A percentile compares a stretch with the other conserved stretches of the same genome.
Conservation (phyloP, 2,329 filamentous ascomycete species). For the Orbilia javanica region DNA sequence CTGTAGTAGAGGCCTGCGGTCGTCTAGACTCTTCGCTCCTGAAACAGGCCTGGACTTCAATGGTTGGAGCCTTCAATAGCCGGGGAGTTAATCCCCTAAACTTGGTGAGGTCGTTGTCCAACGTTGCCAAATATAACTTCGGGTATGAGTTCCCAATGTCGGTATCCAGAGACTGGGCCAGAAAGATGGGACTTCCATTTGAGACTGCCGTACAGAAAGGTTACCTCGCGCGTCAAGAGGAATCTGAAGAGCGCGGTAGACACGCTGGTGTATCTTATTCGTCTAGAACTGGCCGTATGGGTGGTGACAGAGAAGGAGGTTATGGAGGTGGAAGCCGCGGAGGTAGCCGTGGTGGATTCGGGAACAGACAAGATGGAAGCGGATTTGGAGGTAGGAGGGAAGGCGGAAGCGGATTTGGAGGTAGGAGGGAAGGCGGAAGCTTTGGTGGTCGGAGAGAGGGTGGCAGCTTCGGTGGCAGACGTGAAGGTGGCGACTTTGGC, state of each 20-base stretch:
- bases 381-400: slow-evolving; percentile 40
- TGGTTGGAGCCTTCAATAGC: slow-evolving; percentile 23
- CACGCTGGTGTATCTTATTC: slow-evolving; percentile 38
- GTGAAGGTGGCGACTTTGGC: background rate
- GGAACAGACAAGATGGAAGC: background rate
- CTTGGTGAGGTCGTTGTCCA: slow-evolving; percentile 17
- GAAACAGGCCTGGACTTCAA: background rate
- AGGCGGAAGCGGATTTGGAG: slow-evolving; percentile 34
- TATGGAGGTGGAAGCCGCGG: slow-evolving; percentile 30
- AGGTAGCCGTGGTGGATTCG: background rate
- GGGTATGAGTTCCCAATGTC: slow-evolving; percentile 22
- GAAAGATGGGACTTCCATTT: slow-evolving; percentile 15
- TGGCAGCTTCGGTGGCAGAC: background rate
- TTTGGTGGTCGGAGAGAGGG: background rate
- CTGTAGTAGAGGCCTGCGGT: slow-evolving; percentile 30
- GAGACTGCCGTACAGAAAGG: slow-evolving; percentile 20
- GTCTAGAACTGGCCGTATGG: slow-evolving; percentile 20
- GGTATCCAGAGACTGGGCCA: slow-evolving; percentile 1
- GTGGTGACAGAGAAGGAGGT: slow-evolving; percentile 12
- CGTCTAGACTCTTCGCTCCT: slow-evolving; percentile 1
- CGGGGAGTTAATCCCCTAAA: background rate
- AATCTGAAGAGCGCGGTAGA: slow-evolving; percentile 31
- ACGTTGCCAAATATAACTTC: slow-evolving; percentile 45
- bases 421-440: slow-evolving; percentile 29
- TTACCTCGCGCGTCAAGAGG: background rate